Base-by-base conservation (phyloP, 192 early-diverging fungal genomes). In the Dimargaris cristalligena region DNA sequence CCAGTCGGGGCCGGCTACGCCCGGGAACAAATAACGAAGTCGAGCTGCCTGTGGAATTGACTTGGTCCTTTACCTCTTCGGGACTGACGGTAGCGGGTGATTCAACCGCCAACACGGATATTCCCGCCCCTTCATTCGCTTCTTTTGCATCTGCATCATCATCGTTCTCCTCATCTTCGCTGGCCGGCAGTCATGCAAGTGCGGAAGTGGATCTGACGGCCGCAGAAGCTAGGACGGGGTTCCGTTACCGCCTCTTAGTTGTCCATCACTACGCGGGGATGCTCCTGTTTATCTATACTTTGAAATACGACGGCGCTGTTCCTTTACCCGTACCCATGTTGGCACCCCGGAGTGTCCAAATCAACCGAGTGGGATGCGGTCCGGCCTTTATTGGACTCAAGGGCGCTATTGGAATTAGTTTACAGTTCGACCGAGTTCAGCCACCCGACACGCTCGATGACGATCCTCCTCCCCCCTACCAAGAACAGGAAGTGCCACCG, bases 281-380 rank as follows among this genome's bases (percentile, higher is more conserved):
- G 54, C 54, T 56, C 8, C 13, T 34, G 16, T 56, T 56, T 56
- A 23, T 56, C 11, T 56, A 56, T 56, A 34, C 3, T n/a, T 32
- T 56, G 16, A 33, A 56, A 16, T 6, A 41, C 8, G 6, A 6
- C 38, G 38, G 8, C 38, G 38, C 38, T 16, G 38, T 41, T 41
- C 8, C 8, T 41, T 16, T 10, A 6, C 38, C 38, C 16, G 38
- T 16, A 28, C 32, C 31, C 31, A 1, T 56, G 2, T 16, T 33
- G 16, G 16, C 26, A 0, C 31, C 20, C 18, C 31, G 18, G 20
- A 56, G 13, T 16, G 23, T 52, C 14, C 54, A 56, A 23, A 34
- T 56, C 23, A 56, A 29, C 31, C 54, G 32, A 11, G 54, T 34
- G 2, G 54, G 54, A 9, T 33, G 29, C 31, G 54, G 54, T 23